Evolutionary conservation across 768 basidiomycete species (phyloP).

Genomic region (Holtermanniella nyarrowii): DNA sequence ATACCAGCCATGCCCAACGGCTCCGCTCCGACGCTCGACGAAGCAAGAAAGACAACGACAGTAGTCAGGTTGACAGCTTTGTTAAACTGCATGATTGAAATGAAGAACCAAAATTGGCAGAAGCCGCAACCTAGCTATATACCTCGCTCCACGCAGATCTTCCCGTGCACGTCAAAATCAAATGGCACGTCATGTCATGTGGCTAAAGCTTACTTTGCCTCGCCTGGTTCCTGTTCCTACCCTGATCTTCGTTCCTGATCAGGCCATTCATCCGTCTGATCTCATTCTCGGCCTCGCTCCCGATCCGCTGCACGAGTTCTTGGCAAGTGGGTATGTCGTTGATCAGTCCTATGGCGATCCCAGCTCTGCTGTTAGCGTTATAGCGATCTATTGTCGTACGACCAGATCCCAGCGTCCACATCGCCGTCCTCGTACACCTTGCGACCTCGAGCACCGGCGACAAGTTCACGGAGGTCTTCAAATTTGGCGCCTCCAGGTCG

Average conservation of each 20-base stretch:
- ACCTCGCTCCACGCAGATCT: no score
- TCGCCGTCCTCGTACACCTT: slow-evolving; percentile 68
- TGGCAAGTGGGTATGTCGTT: slow-evolving; percentile 75
- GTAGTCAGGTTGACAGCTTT: no score
- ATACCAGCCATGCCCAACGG: no score
- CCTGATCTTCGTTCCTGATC: slow-evolving; percentile 3
- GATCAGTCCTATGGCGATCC: slow-evolving; percentile 47
- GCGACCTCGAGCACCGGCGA: slow-evolving; percentile 42
- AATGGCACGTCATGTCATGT: no score
- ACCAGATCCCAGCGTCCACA: slow-evolving; percentile 79
- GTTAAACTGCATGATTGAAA: no score
- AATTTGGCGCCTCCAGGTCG: slow-evolving; percentile 79
- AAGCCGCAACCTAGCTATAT: no score
- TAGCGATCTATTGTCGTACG: slow-evolving; percentile 7
- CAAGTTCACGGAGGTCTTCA: slow-evolving; percentile 60
- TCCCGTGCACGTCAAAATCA: no score
- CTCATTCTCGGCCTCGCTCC: slow-evolving; percentile 62
- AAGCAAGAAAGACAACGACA: no score
- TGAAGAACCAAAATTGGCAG: no score
- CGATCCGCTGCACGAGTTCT: slow-evolving; percentile 57
- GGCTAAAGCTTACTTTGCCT: neutral
- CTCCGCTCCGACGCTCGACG: no score
- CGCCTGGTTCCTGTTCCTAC: slow-evolving; percentile 4
- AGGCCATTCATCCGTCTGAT: slow-evolving; percentile 47
- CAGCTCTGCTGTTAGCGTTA: slow-evolving; percentile 17